Evolutionary conservation across 805 yeast genomes (phyloP), one percentile per base, ranked within the genome.

Genomic region (Huiozyma sinensis): DNA sequence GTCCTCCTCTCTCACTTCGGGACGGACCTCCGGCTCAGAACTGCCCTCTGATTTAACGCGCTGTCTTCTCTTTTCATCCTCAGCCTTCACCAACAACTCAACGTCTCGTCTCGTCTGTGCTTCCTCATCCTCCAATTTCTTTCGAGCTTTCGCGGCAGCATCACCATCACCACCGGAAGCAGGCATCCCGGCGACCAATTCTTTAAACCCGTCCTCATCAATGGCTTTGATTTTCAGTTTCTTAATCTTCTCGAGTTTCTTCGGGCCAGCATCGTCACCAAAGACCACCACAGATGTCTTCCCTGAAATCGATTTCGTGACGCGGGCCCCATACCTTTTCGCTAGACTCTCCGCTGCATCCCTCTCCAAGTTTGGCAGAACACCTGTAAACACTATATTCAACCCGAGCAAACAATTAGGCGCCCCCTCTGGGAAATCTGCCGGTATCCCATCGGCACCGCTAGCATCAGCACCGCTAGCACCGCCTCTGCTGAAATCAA

Each of bases 261-360:
- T 79, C 2, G 97, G 97, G 0, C 98, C 98, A 2, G 98, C 97
- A 52, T 92, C 97, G 42, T 75, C 87, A 6, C 98, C 98, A 30
- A 92, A 70, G 1, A 92, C 97, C 2, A 90, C 95, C 39, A 88
- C 70, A 27, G 87, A 76, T 0, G 98, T 92, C 55, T 82, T 85
- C 8, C 86, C 77, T 44, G 92, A 83, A 28, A 90, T 81, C 0
- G 95, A 76, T 53, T 85, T 79, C 5, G 94, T 85, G 12, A 90
- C 95, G 54, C 80, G 80, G 4, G 95, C 98, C 11, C 98, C 98
- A 56, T 90, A 87, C 50, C 75, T 72, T 53, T 85, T 81, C 5
- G 96, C 95, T 9, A 84, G 57, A 27, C 73, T 69, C 56, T 85
- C 94, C 29, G 89, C 80, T 17, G 76, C 79, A 0, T 76, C 81